Evolutionary conservation across 2,329 filamentous ascomycete species (phyloP).

Genomic region (Fusarium temperatum): DNA sequence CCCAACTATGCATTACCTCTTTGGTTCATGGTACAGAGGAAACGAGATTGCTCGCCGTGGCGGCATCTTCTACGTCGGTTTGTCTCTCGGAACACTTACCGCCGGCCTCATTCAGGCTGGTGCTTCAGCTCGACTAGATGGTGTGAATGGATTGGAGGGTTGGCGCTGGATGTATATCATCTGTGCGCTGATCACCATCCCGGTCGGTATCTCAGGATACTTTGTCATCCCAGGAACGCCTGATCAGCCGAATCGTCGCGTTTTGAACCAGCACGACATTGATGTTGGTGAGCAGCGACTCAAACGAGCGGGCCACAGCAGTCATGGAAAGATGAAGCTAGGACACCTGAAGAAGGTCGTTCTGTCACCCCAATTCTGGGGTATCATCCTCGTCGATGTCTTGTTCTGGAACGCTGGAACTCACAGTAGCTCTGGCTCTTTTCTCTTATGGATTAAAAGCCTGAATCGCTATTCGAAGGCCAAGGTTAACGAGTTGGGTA

Average conservation of each 20-base stretch:
- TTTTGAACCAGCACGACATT: conserved; percentile 59
- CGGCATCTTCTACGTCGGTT: conserved; percentile 60
- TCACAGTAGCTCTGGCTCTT: conserved; percentile 58
- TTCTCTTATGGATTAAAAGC: conserved; percentile 67
- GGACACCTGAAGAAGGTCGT: conserved; percentile 47
- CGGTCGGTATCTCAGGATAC: conserved; percentile 59
- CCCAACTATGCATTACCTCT: conserved; percentile 51
- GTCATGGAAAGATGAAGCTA: conserved; percentile 48
- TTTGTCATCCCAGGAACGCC: conserved; percentile 59
- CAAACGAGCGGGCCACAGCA: conserved; percentile 52
- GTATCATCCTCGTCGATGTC: conserved; percentile 59
- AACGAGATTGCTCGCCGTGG: conserved; percentile 59
- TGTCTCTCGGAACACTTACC: conserved; percentile 61
- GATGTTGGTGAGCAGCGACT: conserved; percentile 56
- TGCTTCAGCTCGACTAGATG: conserved; percentile 52
- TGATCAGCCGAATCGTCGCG: conserved; percentile 57
- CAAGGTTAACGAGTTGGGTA: conserved; percentile 60
- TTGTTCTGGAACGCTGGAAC: conserved; percentile 66
- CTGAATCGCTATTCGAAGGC: conserved; percentile 57
- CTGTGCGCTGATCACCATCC: conserved; percentile 63
- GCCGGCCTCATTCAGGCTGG: conserved; percentile 60
- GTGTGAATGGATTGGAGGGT: conserved; percentile 55
- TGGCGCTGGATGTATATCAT: conserved; percentile 69
- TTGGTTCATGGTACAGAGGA: conserved; percentile 58
- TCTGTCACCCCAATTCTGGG: conserved; percentile 58